These are phyloP conservation scores for Penstemon newberryi DNA, from an alignment of 257 asterid genomes.

Conservation along the genomic window DNA sequence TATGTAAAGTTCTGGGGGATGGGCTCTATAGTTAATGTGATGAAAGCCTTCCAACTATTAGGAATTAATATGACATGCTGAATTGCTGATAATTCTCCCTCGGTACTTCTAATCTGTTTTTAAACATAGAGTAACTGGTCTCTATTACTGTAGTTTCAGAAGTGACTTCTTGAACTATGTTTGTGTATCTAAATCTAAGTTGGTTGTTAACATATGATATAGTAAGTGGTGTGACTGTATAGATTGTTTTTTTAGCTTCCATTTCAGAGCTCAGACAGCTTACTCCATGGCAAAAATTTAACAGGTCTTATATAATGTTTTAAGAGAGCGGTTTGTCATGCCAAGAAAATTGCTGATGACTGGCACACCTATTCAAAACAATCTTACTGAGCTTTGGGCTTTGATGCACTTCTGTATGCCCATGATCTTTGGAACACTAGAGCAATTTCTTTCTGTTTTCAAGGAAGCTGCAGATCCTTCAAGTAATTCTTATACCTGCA, in stretches of 20 bases:
- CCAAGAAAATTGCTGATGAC: conserved; percentile 93
- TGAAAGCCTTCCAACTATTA: neutral
- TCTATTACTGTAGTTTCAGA: neutral
- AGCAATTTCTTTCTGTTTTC: conserved; percentile 72
- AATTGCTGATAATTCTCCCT: neutral
- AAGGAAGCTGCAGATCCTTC: conserved; percentile 88
- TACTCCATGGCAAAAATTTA: conserved; percentile 14
- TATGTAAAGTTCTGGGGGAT: no score
- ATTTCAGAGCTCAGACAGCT: conserved; percentile 13
- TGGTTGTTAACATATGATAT: conserved; percentile 8
- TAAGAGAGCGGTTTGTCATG: conserved; percentile 65
- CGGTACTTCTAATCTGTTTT: neutral
- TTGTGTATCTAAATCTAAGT: neutral
- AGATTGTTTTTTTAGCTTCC: conserved; percentile 13
- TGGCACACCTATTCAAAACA: conserved; percentile 97
- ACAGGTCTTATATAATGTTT: conserved; percentile 76
- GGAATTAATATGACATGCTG: neutral
- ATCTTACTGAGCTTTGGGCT: conserved; percentile 91
- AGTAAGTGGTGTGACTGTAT: conserved; percentile 15
- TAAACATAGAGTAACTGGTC: conserved; percentile 4
- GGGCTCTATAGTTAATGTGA: neutral
- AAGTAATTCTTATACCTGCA: conserved; percentile 43
- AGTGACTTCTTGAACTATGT: neutral
- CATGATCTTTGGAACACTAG: conserved; percentile 70
- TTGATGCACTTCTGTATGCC: conserved; percentile 90